Conservation (phyloP, 202 grass and related monocot genomes). For the Hordeum pubiflorum region DNA sequence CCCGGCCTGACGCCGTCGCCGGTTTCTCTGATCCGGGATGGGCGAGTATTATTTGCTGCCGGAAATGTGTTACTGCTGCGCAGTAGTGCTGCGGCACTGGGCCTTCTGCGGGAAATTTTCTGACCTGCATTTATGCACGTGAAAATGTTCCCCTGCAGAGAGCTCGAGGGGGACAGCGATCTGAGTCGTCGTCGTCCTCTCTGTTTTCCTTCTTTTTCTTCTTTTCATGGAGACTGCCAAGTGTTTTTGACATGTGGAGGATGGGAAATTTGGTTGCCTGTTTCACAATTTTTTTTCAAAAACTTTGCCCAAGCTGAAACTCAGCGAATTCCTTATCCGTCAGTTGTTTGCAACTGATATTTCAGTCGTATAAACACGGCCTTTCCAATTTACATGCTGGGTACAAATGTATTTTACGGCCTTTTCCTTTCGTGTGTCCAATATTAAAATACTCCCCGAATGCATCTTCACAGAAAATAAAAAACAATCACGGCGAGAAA, state of each 20-base stretch:
- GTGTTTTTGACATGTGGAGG: not conserved
- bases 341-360: not conserved
- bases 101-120: not conserved
- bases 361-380: too few species aligned
- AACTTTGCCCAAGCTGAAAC: not conserved
- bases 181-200: not conserved
- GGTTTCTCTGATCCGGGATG: not conserved
- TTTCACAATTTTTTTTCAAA: not conserved
- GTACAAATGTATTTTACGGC: too few species aligned
- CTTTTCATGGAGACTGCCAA: not conserved
- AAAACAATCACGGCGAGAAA: too few species aligned
- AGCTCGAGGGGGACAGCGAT: not conserved
- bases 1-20: not conserved
- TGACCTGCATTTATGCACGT: slow-evolving; percentile 1
- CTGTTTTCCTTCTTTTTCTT: not conserved
- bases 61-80: not conserved
- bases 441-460: too few species aligned
- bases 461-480: too few species aligned
- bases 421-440: too few species aligned
- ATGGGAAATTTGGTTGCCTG: not conserved
- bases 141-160: slow-evolving; percentile 3
- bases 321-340: not conserved
- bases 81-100: not conserved
- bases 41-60: not conserved
- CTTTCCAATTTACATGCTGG: too few species aligned